Conservation (phyloP, 345 rosid genomes). For the Ricinus communis region DNA sequence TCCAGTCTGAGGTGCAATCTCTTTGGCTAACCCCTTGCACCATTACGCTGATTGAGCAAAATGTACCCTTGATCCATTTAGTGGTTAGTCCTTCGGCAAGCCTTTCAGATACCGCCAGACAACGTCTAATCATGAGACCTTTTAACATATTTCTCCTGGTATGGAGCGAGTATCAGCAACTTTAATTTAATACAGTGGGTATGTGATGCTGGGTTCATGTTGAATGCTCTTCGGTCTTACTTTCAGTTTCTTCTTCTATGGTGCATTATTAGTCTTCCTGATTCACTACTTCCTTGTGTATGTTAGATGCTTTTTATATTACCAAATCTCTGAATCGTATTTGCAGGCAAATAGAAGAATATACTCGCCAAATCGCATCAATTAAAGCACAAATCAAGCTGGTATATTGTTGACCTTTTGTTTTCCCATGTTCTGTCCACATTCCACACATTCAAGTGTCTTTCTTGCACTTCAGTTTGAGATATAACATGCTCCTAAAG, state of each 20-base stretch:
- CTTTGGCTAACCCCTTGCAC: not conserved
- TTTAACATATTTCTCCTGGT: not conserved
- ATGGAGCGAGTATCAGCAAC: not conserved
- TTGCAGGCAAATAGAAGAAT: conserved; percentile 70
- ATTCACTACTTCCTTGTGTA: not conserved
- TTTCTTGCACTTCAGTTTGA: not conserved
- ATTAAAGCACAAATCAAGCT: conserved; percentile 81
- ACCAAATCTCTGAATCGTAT: conserved; percentile 7
- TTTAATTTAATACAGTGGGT: not conserved
- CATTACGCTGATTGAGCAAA: not conserved
- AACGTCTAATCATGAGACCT: not conserved
- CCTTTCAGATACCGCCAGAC: not conserved
- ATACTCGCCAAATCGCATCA: conserved; percentile 51
- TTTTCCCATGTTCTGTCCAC: not conserved
- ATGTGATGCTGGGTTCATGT: not conserved
- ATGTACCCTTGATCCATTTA: not conserved
- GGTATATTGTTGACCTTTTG: conserved; percentile 29
- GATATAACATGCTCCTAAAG: not conserved
- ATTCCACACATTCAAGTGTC: not conserved
- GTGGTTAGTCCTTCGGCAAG: not conserved
- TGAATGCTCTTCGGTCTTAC: not conserved
- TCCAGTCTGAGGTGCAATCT: too few relatives aligned
- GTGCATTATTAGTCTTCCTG: not conserved
- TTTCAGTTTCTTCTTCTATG: not conserved
- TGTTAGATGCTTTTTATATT: not conserved